These are phyloP conservation scores for Antrodiella citrinella DNA, from an alignment of 768 basidiomycete genomes.

Conservation along the genomic window DNA sequence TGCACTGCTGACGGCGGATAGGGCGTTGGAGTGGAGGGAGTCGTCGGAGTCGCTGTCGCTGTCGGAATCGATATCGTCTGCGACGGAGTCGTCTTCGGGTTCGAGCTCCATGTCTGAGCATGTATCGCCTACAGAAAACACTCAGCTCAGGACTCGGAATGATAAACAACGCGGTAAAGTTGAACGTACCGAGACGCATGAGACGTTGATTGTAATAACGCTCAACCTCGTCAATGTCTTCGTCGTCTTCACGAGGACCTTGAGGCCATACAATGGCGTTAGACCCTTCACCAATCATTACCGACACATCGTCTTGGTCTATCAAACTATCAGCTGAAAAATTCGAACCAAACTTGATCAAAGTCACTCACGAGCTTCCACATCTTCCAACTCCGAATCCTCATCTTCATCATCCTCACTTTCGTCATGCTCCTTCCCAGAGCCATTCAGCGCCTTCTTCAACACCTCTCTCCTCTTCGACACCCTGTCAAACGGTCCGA, in stretches of 20 bases:
- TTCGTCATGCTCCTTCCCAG: conserved; percentile 27
- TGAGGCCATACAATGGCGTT: conserved; percentile 80
- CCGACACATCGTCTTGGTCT: conserved; percentile 43
- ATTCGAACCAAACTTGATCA: background rate
- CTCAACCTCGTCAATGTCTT: conserved; percentile 58
- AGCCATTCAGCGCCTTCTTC: background rate
- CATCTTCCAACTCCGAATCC: conserved; percentile 55
- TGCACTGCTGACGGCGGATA: conserved; percentile 40
- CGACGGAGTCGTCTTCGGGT: conserved; percentile 41
- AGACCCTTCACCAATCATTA: conserved; percentile 55
- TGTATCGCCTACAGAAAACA: conserved; percentile 47
- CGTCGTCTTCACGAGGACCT: conserved; percentile 50
- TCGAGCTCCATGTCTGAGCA: conserved; percentile 48
- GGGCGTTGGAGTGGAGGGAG: conserved; percentile 21
- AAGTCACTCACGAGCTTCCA: conserved; percentile 49
- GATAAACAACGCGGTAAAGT: background rate
- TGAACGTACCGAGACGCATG: conserved; percentile 62
- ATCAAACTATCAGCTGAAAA: conserved; percentile 1
- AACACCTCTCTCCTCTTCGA: conserved; percentile 40
- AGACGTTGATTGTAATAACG: conserved; percentile 58
- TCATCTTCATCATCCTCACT: conserved; percentile 24
- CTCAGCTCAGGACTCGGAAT: background rate
- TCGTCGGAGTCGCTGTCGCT: conserved; percentile 27
- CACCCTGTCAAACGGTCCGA: conserved; percentile 67
- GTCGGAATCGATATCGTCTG: conserved; percentile 47